Evolutionary conservation across 106 monocot species (phyloP).

Genomic region (Agapanthus africanus): DNA sequence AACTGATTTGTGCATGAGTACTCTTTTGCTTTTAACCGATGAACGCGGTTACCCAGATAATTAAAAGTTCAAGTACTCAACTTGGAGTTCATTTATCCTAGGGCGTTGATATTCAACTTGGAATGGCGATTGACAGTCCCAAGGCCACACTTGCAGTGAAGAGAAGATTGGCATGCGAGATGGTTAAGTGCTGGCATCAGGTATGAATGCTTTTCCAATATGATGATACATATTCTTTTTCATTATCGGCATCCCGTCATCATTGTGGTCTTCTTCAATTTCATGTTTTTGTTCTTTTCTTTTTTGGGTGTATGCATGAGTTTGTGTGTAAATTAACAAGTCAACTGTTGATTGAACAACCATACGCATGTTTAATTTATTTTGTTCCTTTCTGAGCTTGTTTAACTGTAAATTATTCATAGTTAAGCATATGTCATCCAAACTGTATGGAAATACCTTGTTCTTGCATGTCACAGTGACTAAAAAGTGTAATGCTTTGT

Average conservation of each 20-base stretch:
- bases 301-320: neutral
- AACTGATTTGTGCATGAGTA: neutral
- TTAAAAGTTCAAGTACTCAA: neutral
- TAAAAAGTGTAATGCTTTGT: too few species aligned
- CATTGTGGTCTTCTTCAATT: too few species aligned
- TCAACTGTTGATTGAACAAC: too few species aligned
- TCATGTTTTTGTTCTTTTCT: neutral
- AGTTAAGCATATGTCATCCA: too few species aligned
- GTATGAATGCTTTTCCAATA: constrained; percentile 13
- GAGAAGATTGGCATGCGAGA: constrained; percentile 83
- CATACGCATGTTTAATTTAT: too few species aligned
- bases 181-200: constrained; percentile 84
- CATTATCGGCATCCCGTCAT: too few species aligned
- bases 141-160: constrained; percentile 88
- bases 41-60: neutral
- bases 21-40: neutral
- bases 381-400: too few species aligned
- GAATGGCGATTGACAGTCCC: constrained; percentile 79
- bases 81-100: constrained; percentile 10
- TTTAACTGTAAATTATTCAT: too few species aligned
- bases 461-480: too few species aligned
- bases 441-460: too few species aligned
- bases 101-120: constrained; percentile 76
- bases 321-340: too few species aligned
- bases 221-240: too few species aligned